These are phyloP conservation scores for Hypoxylon sp. DNA, from an alignment of 2,329 filamentous ascomycete species.

Conservation along the genomic window DNA sequence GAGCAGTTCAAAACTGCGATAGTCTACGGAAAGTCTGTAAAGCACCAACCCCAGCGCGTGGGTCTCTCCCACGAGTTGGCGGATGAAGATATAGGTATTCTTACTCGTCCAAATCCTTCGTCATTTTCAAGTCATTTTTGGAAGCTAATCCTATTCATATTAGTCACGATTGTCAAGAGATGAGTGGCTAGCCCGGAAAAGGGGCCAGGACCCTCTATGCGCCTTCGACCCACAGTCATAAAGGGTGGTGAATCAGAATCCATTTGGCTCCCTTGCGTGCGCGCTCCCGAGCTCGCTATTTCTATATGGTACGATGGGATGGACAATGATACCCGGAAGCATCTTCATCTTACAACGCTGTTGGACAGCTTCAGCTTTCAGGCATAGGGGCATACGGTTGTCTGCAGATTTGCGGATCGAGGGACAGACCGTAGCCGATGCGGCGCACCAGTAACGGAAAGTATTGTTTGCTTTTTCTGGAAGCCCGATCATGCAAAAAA, in stretches of 20 bases:
- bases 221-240: constrained; percentile 47
- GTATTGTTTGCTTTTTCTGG: constrained; percentile 43
- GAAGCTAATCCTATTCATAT: constrained; percentile 50
- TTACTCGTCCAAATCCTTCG: constrained; percentile 40
- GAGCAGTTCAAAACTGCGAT: constrained; percentile 96
- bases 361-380: constrained; percentile 50
- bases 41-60: constrained; percentile 97
- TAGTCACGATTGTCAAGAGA: constrained; percentile 79
- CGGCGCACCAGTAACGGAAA: constrained; percentile 49
- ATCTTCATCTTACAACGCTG: constrained; percentile 52
- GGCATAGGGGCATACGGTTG: constrained; percentile 45
- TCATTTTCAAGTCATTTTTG: constrained; percentile 20
- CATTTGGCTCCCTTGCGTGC: constrained; percentile 39
- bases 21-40: constrained; percentile 97
- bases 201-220: constrained; percentile 44
- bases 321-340: constrained; percentile 40
- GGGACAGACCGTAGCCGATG: constrained; percentile 52
- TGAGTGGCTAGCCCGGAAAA: constrained; percentile 59
- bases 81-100: constrained; percentile 94
- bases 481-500: constrained; percentile 47
- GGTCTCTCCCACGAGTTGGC: constrained; percentile 91
- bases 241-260: constrained; percentile 35
- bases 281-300: constrained; percentile 48
- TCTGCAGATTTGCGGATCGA: constrained; percentile 53
- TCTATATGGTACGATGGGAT: constrained; percentile 45